These are phyloP conservation scores for Tolypocladium amazonense DNA, from an alignment of 2,329 filamentous ascomycete genomes.

Conservation along the genomic window DNA sequence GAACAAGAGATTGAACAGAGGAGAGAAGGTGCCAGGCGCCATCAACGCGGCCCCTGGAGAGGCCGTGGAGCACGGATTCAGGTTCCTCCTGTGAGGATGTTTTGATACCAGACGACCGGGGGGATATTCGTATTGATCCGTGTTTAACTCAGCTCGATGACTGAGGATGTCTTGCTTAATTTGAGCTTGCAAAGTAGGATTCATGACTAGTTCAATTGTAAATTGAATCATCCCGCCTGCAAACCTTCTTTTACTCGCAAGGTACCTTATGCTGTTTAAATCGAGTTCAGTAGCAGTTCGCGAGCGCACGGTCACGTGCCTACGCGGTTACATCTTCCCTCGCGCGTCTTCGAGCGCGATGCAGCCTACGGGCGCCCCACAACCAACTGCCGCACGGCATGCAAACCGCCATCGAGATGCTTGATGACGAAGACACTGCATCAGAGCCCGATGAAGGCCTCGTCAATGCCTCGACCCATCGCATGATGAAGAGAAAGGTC, in stretches of 20 bases:
- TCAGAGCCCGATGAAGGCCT: constrained; percentile 10
- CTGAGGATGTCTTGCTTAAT: not conserved
- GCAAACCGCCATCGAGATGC: constrained; percentile 13
- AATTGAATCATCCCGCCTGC: not conserved
- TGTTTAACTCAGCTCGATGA: not conserved
- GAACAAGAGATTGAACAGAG: constrained; percentile 60
- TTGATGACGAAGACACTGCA: constrained; percentile 11
- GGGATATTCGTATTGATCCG: not conserved
- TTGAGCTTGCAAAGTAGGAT: not conserved
- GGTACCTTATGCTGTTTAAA: too few species aligned
- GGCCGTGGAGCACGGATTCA: constrained; percentile 49
- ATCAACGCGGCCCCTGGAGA: constrained; percentile 45
- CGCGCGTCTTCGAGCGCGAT: not conserved
- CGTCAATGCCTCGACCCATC: constrained; percentile 2
- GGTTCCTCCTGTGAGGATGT: constrained; percentile 44
- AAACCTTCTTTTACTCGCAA: not conserved
- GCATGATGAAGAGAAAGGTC: constrained; percentile 25
- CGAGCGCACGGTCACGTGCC: not conserved
- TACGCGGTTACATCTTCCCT: not conserved
- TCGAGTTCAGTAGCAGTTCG: too few species aligned
- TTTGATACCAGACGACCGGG: not conserved
- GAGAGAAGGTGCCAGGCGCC: constrained; percentile 33
- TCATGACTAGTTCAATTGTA: rapidly evolving
- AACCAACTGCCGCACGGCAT: not conserved
- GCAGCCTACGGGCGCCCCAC: not conserved